Conservation (phyloP, 768 basidiomycete genomes). For the Hericium alpestre region DNA sequence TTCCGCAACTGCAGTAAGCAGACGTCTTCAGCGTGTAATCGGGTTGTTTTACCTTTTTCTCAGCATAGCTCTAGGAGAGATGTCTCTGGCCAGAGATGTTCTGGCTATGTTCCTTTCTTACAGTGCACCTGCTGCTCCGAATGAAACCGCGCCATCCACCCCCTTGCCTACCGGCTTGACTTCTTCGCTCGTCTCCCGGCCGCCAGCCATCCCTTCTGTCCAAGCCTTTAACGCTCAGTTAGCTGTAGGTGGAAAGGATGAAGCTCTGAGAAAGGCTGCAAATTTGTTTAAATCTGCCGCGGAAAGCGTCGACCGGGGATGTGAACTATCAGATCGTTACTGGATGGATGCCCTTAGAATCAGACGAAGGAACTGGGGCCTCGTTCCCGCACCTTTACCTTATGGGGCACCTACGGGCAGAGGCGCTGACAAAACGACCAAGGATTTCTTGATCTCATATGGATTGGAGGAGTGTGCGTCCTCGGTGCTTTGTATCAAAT, state of each 20-base stretch:
- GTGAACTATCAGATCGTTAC: slow-evolving; percentile 56
- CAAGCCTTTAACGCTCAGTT: slow-evolving; percentile 65
- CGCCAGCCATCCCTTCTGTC: slow-evolving; percentile 38
- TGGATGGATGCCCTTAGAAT: slow-evolving; percentile 78
- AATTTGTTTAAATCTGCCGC: slow-evolving; percentile 62
- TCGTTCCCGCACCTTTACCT: slow-evolving; percentile 72
- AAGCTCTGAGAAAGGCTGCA: slow-evolving; percentile 65
- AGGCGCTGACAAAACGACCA: slow-evolving; percentile 69
- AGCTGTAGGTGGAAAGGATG: slow-evolving; percentile 70
- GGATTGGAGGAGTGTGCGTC: slow-evolving; percentile 73
- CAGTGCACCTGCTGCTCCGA: background rate
- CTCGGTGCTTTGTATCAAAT: background rate
- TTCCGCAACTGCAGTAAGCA: slow-evolving; percentile 65
- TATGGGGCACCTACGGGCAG: slow-evolving; percentile 60
- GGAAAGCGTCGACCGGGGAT: slow-evolving; percentile 53
- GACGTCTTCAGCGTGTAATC: too few relatives aligned
- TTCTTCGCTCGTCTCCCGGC: slow-evolving; percentile 57
- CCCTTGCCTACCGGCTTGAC: slow-evolving; percentile 28
- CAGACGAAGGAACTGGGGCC: slow-evolving; percentile 67
- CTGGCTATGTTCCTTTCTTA: slow-evolving; percentile 46
- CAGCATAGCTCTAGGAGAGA: slow-evolving; percentile 71
- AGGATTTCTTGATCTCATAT: slow-evolving; percentile 72
- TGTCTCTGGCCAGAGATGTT: slow-evolving; percentile 66
- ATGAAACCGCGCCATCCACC: background rate
- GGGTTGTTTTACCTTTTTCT: too few relatives aligned